Conservation (phyloP, 2,329 filamentous ascomycete species). For the Xylariales sp. region DNA sequence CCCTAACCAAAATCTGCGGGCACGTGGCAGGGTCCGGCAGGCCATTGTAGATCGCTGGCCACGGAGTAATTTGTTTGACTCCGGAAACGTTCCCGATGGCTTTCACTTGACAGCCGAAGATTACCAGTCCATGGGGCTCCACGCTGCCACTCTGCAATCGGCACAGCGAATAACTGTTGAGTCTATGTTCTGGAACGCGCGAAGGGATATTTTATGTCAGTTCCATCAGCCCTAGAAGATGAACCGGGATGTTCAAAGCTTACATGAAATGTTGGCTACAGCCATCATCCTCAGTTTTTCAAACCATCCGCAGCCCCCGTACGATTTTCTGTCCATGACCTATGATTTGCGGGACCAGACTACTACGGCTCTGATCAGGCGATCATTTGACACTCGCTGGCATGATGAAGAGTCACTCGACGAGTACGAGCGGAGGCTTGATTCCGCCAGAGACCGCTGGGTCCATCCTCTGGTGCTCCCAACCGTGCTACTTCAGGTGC, state of each 20-base stretch:
- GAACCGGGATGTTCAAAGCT: slow-evolving; percentile 9
- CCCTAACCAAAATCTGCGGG: slow-evolving; percentile 16
- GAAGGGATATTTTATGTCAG: slow-evolving; percentile 22
- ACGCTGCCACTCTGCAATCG: slow-evolving; percentile 20
- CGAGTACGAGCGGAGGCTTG: slow-evolving; percentile 40
- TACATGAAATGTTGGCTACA: slow-evolving; percentile 12
- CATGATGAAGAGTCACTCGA: slow-evolving; percentile 38
- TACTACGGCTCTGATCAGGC: slow-evolving; percentile 36
- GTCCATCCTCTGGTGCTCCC: slow-evolving; percentile 40
- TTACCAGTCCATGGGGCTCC: slow-evolving; percentile 19
- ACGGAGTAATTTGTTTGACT: slow-evolving; percentile 10
- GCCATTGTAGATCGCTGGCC: slow-evolving; percentile 20
- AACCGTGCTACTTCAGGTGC: slow-evolving; percentile 41
- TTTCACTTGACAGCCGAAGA: slow-evolving; percentile 20
- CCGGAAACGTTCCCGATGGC: slow-evolving; percentile 15
- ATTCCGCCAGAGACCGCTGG: slow-evolving; percentile 39
- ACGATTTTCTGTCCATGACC: slow-evolving; percentile 42
- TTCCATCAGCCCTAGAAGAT: not conserved
- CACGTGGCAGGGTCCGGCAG: slow-evolving; percentile 21
- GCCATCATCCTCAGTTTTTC: slow-evolving; percentile 41
- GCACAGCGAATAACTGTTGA: slow-evolving; percentile 22
- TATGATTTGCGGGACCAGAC: slow-evolving; percentile 34
- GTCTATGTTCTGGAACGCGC: slow-evolving; percentile 23
- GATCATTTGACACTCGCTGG: slow-evolving; percentile 36
- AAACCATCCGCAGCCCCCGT: slow-evolving; percentile 37